These are phyloP conservation scores for Cryptococcus sp. DNA, from an alignment of 1,284 basidiomycete species.

Conservation along the genomic window DNA sequence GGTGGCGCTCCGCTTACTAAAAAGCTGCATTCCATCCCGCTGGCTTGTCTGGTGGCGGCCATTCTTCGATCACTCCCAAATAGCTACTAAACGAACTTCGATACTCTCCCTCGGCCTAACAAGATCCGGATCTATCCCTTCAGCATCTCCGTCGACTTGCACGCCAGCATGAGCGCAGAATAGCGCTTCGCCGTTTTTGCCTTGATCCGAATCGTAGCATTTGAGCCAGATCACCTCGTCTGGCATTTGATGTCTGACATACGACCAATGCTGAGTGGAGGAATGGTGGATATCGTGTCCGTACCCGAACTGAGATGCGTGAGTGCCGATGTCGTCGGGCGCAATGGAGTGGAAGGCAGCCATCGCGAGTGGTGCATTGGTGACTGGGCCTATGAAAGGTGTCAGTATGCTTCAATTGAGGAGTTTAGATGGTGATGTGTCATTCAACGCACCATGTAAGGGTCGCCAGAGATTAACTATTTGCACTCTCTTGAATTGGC, in stretches of 20 bases:
- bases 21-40: no score
- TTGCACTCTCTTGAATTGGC: slow-evolving; percentile 22
- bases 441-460: slow-evolving; percentile 20
- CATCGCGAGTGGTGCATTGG: slow-evolving; percentile 43
- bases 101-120: slow-evolving; percentile 29
- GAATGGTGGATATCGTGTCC: slow-evolving; percentile 32
- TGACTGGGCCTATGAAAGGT: slow-evolving; percentile 30
- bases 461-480: slow-evolving; percentile 48
- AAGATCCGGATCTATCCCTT: slow-evolving; percentile 10
- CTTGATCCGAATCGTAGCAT: slow-evolving; percentile 39
- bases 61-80: slow-evolving; percentile 22
- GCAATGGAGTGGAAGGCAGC: slow-evolving; percentile 20
- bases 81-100: slow-evolving; percentile 31
- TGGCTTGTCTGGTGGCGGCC: no score
- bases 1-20: no score
- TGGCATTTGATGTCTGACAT: slow-evolving; percentile 39
- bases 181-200: slow-evolving; percentile 21
- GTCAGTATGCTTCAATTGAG: background rate
- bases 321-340: slow-evolving; percentile 18
- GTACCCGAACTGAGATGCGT: slow-evolving; percentile 30
- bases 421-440: no score
- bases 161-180: slow-evolving; percentile 30
- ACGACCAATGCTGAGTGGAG: slow-evolving; percentile 32
- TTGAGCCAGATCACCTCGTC: slow-evolving; percentile 39
- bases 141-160: slow-evolving; percentile 23